Base-by-base conservation (phyloP, 2,329 filamentous ascomycete genomes). In the Colletotrichum higginsianum region DNA sequence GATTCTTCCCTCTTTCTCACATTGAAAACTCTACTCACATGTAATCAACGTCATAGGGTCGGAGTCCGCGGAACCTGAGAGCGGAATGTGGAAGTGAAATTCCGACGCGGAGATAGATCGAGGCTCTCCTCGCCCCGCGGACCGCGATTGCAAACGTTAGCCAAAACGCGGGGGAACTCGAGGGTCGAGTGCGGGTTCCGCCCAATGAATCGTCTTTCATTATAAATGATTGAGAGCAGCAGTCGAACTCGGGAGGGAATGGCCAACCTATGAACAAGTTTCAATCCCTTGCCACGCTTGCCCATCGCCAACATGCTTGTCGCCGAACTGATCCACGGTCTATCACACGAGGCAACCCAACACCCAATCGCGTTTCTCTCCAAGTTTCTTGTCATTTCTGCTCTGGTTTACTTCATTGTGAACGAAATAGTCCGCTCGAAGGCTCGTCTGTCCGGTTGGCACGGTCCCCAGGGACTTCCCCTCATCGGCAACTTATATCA, bases 401-500 rank as follows among this genome's bases (percentile, higher is more conserved):
- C 84, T 0, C 49, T 85, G 21, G 66, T 85, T 50, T 88, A 87
- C 74, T 73, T 88, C 49, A 68, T 87, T 15, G 64, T 83, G 73
- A 88, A 88, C 71, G 86, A 88, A 66, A 76, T 86, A 16, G 76
- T 85, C 56, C 85, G 86, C 46, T 71, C 75, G 62, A 79, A 78
- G 70, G 84, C 82, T 7, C 82, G 87, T 13, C 81, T 89, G 16
- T 78, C 80, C 4, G 82, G 82, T 3, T 80, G 89, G 52, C 79
- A 80, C 6, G 88, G 88, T 0, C 88, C 88, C 0, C 74, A 76
- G 0, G 87, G 88, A 0, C 75, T 88, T 13, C 88, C 88, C 0
- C 67, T 90, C 50, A 85, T 90, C 50, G 88, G 88, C 4, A 89
- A 90, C 61, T 77, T 90, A 16, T 84, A 81, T 66, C 85, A 89